A percentile compares a stretch with the other conserved stretches of the same genome.
Evolutionary conservation across 768 basidiomycete species (phyloP).

Genomic region (Tricholoma matsutake): DNA sequence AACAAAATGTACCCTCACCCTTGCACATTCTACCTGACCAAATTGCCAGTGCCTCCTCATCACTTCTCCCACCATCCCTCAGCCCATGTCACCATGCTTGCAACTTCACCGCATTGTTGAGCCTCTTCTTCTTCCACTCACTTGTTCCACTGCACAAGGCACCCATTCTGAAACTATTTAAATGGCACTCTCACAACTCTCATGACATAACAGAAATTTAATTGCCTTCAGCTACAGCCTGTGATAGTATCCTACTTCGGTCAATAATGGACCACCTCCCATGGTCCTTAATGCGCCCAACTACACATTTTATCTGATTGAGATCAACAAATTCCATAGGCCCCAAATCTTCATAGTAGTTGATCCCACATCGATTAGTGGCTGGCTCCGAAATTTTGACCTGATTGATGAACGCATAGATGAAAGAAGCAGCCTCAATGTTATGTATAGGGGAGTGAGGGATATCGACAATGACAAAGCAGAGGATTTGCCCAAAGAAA

Average conservation of each 20-base stretch:
- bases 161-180: background rate
- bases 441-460: constrained; percentile 11
- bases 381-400: background rate
- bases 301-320: constrained; percentile 23
- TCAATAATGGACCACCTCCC: background rate
- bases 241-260: background rate
- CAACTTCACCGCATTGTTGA: too few species aligned
- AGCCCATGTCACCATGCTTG: too few species aligned
- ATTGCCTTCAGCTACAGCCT: background rate
- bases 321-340: constrained; percentile 24
- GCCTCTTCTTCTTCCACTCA: too few species aligned
- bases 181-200: background rate
- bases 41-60: too few species aligned
- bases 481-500: constrained; percentile 29
- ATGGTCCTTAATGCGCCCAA: constrained; percentile 19
- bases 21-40: too few species aligned
- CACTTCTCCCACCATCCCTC: too few species aligned
- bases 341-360: constrained; percentile 17
- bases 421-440: constrained; percentile 13
- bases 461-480: constrained; percentile 24
- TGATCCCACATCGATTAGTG: constrained; percentile 16
- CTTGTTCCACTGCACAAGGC: background rate
- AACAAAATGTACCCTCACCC: too few species aligned
- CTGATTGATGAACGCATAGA: constrained; percentile 22
- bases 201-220: background rate